Evolutionary conservation across 768 basidiomycete species (phyloP), one percentile per base, ranked within the genome.

Genomic region (Suillus fuscotomentosus): DNA sequence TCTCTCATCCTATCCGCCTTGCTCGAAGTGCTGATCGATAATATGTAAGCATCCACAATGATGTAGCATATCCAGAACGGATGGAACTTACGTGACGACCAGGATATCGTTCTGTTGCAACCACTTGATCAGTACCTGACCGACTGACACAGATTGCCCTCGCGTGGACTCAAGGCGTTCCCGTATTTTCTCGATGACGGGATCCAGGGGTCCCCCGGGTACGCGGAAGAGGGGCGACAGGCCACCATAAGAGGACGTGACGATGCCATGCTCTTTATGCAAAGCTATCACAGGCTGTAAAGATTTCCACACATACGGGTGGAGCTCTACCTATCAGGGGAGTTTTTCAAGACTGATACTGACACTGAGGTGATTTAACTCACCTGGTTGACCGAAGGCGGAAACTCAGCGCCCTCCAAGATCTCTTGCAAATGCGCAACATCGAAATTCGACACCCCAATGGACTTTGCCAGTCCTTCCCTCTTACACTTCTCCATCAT

Each of bases 321-420:
- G 88, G 39, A 91, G 76, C 64, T 84, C 81, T 57, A 92, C 88
- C 87, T 91, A 47, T 8, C 17, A 9, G 17, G 20, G 20, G 57
- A 20, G 22, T 22, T 0, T 0, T 5, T 57, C 8, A 27, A 41
- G 24, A 47, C 36, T 34, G 55, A 42, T 31, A 54, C 53, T 39
- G 62, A 14, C 15, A 41, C 43, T 20, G 39, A 34, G 38, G 57
- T 38, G 17, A 17, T 17, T 68, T 66, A 4, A n/a, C 39, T 10
- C 31, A 86, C 89, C 78, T 92, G 90, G 70, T 93, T 91, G 47
- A 88, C 88, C 1, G 85, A 87, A 4, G 90, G 91, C 43, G 81
- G 84, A 68, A 88, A 74, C 42, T 75, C 78, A 1, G 87, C 86
- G 0, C 74, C 71, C 68, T 82, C 83, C 60, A 86, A 61, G 4